Evolutionary conservation across 345 rosid species (phyloP).

Genomic region (Euphorbia pulcherrima): DNA sequence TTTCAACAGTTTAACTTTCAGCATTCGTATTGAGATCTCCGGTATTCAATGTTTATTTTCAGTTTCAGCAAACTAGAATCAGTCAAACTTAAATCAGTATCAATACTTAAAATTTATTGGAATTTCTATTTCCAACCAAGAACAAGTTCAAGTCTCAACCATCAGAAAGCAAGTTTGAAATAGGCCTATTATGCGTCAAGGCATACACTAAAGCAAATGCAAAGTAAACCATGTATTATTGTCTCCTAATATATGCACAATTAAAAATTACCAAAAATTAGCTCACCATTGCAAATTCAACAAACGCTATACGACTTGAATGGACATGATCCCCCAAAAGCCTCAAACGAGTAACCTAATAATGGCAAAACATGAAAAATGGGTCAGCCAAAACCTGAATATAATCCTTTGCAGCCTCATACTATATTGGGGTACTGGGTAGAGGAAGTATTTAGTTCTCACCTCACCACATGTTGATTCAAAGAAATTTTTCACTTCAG

Average conservation of each 20-base stretch:
- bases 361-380: slow-evolving; percentile 2
- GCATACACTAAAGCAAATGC: neutral
- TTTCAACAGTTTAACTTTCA: neutral
- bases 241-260: slow-evolving; percentile 4
- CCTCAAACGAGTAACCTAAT: slow-evolving; percentile 80
- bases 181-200: neutral
- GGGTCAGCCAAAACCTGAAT: neutral
- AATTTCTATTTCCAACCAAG: neutral
- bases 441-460: slow-evolving; percentile 20
- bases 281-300: slow-evolving; percentile 80
- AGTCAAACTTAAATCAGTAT: neutral
- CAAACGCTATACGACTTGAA: slow-evolving; percentile 84
- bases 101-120: neutral
- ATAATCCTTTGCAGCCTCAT: neutral
- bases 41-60: neutral
- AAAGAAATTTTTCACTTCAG: slow-evolving; percentile 71
- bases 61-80: neutral
- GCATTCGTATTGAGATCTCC: neutral
- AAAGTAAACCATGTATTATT: neutral
- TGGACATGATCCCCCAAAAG: slow-evolving; percentile 79
- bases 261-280: neutral
- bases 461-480: slow-evolving; percentile 90
- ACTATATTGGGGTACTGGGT: neutral
- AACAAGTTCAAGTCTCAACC: neutral
- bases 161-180: neutral